Conservation (phyloP, 257 asterid species). For the Salvia miltiorrhiza region DNA sequence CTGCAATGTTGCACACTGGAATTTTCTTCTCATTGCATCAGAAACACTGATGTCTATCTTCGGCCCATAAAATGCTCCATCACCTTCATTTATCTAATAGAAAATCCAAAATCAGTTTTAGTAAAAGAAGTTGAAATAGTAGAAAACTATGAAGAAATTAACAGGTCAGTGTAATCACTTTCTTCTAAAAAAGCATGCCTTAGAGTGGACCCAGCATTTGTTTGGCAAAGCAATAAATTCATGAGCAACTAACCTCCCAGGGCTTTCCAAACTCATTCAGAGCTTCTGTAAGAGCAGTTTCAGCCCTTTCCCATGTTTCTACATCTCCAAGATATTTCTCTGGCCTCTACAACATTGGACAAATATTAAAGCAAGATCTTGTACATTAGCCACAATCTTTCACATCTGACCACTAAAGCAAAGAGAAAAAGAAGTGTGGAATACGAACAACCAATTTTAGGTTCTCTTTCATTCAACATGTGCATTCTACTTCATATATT, state of each 20-base stretch:
- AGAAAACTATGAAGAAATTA: slow-evolving; percentile 7
- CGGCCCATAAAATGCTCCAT: slow-evolving; percentile 98
- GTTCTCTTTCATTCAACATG: not conserved
- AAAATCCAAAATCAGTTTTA: slow-evolving; percentile 24
- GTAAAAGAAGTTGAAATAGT: slow-evolving; percentile 11
- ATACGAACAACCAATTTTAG: not conserved
- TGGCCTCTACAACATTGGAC: slow-evolving; percentile 65
- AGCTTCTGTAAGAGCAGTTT: slow-evolving; percentile 88
- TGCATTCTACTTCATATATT: not conserved
- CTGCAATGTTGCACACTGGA: slow-evolving; percentile 98
- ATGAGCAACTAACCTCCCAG: slow-evolving; percentile 74
- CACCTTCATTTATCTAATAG: slow-evolving; percentile 82
- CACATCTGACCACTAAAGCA: slow-evolving; percentile 11
- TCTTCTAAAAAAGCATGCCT: not conserved
- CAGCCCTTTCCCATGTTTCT: slow-evolving; percentile 84
- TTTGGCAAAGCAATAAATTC: not conserved
- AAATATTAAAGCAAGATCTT: slow-evolving; percentile 1
- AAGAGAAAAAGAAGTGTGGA: not conserved
- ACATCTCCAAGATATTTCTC: slow-evolving; percentile 86
- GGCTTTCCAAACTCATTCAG: slow-evolving; percentile 84
- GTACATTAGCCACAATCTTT: slow-evolving; percentile 7
- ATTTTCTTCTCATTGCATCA: slow-evolving; percentile 95
- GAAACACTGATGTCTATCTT: slow-evolving; percentile 88
- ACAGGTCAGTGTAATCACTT: slow-evolving; percentile 3
- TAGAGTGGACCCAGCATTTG: not conserved